Conservation (phyloP, 352 stramenopile genomes). For the Aphanomyces cochlioides region DNA sequence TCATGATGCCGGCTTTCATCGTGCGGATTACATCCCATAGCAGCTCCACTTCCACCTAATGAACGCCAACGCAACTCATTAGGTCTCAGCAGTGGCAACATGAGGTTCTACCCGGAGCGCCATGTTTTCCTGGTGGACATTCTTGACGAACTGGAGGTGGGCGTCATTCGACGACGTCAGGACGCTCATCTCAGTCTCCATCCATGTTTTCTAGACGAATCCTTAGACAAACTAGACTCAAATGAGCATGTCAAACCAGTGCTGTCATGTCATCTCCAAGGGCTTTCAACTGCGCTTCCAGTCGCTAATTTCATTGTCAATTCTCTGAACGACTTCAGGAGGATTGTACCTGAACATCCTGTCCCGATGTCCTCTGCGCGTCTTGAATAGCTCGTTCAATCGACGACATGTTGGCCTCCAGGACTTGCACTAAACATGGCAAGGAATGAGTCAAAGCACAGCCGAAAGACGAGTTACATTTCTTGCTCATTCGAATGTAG, state of each 20-base stretch:
- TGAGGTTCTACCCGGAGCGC: slow-evolving; percentile 33
- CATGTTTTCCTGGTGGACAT: slow-evolving; percentile 34
- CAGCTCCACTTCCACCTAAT: slow-evolving; percentile 70
- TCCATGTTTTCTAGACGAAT: slow-evolving; percentile 20
- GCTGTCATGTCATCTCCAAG: slow-evolving; percentile 55
- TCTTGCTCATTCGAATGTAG: slow-evolving; percentile 81
- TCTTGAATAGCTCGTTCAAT: slow-evolving; percentile 58
- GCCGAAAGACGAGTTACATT: slow-evolving; percentile 45
- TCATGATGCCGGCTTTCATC: slow-evolving; percentile 81
- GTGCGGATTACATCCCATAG: slow-evolving; percentile 81
- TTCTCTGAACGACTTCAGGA: no score
- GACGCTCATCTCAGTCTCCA: slow-evolving; percentile 24
- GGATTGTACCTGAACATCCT: slow-evolving; percentile 41
- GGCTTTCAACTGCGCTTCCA: slow-evolving; percentile 47
- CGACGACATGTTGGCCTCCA: slow-evolving; percentile 64
- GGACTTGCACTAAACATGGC: slow-evolving; percentile 50
- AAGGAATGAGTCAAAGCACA: not conserved
- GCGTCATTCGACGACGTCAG: not conserved
- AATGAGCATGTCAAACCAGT: not conserved
- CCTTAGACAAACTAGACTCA: no score
- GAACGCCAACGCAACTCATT: no score
- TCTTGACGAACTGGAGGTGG: slow-evolving; percentile 23
- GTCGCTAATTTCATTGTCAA: slow-evolving; percentile 33
- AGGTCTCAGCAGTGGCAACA: not conserved
- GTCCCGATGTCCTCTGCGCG: slow-evolving; percentile 40